Conservation (phyloP, 2,329 filamentous ascomycete species). For the Exophiala spinifera region DNA sequence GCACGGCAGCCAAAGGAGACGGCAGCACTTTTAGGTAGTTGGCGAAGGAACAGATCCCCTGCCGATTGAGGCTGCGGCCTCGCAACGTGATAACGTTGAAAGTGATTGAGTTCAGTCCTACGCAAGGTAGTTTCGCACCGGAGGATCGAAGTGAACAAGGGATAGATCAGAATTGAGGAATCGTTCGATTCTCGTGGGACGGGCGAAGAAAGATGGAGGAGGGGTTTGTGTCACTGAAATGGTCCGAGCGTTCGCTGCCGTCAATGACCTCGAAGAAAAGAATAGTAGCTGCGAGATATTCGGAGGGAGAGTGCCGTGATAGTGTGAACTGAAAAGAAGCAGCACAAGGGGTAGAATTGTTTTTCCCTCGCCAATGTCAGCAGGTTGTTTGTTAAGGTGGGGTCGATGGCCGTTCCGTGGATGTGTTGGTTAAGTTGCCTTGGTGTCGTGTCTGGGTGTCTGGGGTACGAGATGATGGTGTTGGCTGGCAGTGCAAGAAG, state of each 20-base stretch:
- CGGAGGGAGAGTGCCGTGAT: conserved; percentile 2
- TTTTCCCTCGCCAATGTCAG: conserved; percentile 1
- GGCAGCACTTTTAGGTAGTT: background rate
- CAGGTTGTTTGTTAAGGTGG: conserved; percentile 1
- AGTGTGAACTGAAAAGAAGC: background rate
- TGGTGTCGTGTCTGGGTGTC: background rate
- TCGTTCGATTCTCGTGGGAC: background rate
- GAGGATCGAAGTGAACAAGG: background rate
- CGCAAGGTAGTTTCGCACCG: background rate
- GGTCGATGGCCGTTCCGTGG: background rate
- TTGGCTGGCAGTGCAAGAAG: background rate
- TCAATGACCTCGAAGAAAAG: background rate
- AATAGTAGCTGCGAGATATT: background rate
- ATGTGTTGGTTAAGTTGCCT: background rate
- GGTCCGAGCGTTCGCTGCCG: conserved; percentile 12
- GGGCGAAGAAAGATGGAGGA: conserved; percentile 1
- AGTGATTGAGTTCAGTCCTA: background rate
- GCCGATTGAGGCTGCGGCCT: background rate
- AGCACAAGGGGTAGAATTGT: background rate
- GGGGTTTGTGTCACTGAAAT: conserved; percentile 3
- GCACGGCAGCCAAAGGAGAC: background rate
- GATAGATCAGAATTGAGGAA: background rate
- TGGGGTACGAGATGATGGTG: background rate
- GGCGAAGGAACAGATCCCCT: background rate
- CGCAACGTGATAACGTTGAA: background rate